Percentiles rank a stretch among this genome's conserved stretches.
Evolutionary conservation across 805 yeast genomes (phyloP).

Genomic region (Candida verbasci): DNA sequence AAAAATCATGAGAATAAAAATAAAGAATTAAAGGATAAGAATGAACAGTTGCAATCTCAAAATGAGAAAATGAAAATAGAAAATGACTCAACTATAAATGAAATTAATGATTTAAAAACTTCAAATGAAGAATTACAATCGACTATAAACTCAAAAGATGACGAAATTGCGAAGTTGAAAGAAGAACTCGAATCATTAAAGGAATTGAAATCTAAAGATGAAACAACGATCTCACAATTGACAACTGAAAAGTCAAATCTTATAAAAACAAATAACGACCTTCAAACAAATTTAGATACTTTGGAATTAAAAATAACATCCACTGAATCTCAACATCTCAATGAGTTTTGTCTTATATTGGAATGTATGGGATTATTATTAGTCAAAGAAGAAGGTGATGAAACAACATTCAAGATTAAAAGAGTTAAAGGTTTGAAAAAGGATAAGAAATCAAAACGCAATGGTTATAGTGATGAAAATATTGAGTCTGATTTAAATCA

Average conservation of each 20-base stretch:
- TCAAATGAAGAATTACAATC: slow-evolving; percentile 7
- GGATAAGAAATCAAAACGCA: slow-evolving; percentile 24
- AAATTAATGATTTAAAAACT: slow-evolving; percentile 9
- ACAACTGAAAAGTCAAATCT: not conserved
- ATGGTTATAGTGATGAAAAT: too few relatives aligned
- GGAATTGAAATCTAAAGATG: not conserved
- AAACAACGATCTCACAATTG: not conserved
- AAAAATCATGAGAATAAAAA: slow-evolving; percentile 7
- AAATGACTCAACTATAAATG: not conserved
- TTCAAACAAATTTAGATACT: not conserved
- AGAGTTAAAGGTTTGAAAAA: slow-evolving; percentile 77
- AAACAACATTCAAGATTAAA: slow-evolving; percentile 43
- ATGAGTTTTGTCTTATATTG: slow-evolving; percentile 46
- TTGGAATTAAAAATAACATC: not conserved
- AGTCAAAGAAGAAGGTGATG: slow-evolving; percentile 30
- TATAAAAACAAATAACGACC: not conserved
- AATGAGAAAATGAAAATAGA: not conserved
- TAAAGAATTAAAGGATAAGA: slow-evolving; percentile 1
- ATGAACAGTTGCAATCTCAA: not conserved
- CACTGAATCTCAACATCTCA: not conserved
- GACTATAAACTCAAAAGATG: slow-evolving; percentile 4
- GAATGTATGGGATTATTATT: slow-evolving; percentile 77
- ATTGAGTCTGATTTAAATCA: slow-evolving; percentile 32
- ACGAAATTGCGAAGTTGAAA: slow-evolving; percentile 3
- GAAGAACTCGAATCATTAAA: slow-evolving; percentile 1